phyloP scores from a whole-genome alignment of 148 eudicot genomes.

The Chenopodium formosanum region DNA sequence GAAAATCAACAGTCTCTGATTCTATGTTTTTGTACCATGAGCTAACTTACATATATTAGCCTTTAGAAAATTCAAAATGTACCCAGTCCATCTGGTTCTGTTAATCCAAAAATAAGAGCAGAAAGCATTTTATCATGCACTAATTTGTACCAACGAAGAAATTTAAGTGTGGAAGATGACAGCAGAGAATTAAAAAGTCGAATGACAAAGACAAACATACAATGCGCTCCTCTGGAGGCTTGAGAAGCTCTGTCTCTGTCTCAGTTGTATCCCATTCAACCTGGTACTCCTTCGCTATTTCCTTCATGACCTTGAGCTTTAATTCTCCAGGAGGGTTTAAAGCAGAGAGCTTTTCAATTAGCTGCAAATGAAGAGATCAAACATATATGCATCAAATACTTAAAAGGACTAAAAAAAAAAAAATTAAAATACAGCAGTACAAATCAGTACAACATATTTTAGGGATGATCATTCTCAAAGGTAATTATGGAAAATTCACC shows the following conservation, averaged over 20 bases:
- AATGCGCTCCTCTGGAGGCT: slow-evolving; percentile 85
- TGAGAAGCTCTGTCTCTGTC: slow-evolving; percentile 82
- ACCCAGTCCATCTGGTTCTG: background rate
- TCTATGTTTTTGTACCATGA: background rate
- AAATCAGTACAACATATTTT: background rate
- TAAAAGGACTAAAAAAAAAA: background rate
- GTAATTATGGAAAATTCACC: background rate
- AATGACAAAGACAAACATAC: slow-evolving; percentile 41
- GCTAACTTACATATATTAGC: background rate
- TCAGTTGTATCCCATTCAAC: slow-evolving; percentile 85
- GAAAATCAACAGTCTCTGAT: too few species aligned
- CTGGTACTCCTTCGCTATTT: slow-evolving; percentile 93
- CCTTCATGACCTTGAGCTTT: slow-evolving; percentile 71
- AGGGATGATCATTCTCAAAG: background rate
- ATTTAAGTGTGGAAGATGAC: background rate
- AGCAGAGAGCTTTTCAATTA: slow-evolving; percentile 44
- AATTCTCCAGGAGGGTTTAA: slow-evolving; percentile 45
- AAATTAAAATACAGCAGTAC: background rate
- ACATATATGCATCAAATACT: background rate
- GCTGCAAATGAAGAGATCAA: slow-evolving; percentile 17
- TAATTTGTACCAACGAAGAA: background rate
- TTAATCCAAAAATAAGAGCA: background rate
- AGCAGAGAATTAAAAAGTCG: background rate
- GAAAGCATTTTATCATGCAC: background rate
- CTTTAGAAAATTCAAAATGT: background rate